Evolutionary conservation across 1,284 basidiomycete genomes (phyloP).

Genomic region (Irpex sp.): DNA sequence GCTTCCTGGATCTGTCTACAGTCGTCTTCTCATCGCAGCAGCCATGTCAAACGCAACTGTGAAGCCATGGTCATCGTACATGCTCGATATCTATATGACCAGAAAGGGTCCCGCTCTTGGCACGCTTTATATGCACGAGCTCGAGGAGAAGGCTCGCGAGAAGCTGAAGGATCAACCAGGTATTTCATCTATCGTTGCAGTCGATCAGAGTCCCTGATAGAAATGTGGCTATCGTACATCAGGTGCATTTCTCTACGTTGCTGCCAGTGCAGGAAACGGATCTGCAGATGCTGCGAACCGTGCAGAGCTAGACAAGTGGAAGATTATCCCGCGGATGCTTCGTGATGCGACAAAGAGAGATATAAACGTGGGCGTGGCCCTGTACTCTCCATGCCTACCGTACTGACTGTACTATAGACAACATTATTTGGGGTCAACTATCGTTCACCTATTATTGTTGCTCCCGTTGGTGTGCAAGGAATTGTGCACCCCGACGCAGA

Average conservation of each 20-base stretch:
- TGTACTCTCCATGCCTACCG: neutral
- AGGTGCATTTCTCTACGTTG: constrained; percentile 64
- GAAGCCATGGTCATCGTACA: constrained; percentile 26
- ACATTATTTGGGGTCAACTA: constrained; percentile 69
- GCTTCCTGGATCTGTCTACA: neutral
- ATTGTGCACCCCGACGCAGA: constrained; percentile 69
- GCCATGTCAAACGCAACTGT: neutral
- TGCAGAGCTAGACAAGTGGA: constrained; percentile 54
- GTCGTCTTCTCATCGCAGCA: neutral
- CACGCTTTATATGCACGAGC: constrained; percentile 36
- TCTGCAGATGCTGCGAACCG: constrained; percentile 56
- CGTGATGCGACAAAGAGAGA: constrained; percentile 61
- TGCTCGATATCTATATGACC: constrained; percentile 23
- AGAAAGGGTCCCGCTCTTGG: constrained; percentile 32
- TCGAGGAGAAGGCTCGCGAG: constrained; percentile 42
- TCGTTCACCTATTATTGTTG: constrained; percentile 62
- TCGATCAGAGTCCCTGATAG: neutral
- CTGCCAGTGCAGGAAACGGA: constrained; percentile 58
- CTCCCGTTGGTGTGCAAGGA: constrained; percentile 74
- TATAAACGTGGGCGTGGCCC: constrained; percentile 44
- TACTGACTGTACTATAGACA: constrained; percentile 37
- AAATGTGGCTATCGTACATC: neutral
- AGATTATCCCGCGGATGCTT: constrained; percentile 75
- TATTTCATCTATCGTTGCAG: constrained; percentile 15
- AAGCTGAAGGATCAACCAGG: constrained; percentile 36